phyloP scores from a whole-genome alignment of 371 early-diverging fungal genomes.

The Lichtheimia corymbifera region DNA sequence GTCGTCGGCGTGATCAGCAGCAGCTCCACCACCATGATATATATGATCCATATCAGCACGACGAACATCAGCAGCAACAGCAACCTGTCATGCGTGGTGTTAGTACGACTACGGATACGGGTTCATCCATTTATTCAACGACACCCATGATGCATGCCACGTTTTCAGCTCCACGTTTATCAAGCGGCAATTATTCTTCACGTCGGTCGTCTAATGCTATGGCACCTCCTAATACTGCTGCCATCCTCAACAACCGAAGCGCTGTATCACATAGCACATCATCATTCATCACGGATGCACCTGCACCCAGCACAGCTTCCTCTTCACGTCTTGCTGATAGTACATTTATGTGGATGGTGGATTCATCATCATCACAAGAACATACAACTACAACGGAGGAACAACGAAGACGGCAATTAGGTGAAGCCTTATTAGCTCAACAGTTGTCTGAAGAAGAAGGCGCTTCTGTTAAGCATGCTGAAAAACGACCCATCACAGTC shows the following conservation, averaged over 20 bases:
- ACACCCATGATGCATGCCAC: slow-evolving; percentile 14
- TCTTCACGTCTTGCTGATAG: slow-evolving; percentile 34
- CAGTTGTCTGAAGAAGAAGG: slow-evolving; percentile 21
- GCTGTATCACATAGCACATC: slow-evolving; percentile 51
- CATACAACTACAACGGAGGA: slow-evolving; percentile 21
- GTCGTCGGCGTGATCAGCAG: slow-evolving; percentile 9
- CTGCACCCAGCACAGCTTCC: slow-evolving; percentile 18
- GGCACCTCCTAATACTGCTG: too few relatives aligned
- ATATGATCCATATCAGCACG: too few relatives aligned
- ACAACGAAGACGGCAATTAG: slow-evolving; percentile 27
- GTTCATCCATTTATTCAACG: slow-evolving; percentile 19
- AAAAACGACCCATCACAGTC: slow-evolving; percentile 16
- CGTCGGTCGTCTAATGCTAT: slow-evolving; percentile 1
- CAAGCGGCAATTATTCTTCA: neutral
- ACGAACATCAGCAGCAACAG: too few relatives aligned
- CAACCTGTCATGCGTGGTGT: too few relatives aligned
- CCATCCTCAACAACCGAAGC: slow-evolving; percentile 56
- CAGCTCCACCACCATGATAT: neutral
- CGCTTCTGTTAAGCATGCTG: slow-evolving; percentile 19
- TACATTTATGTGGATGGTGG: slow-evolving; percentile 42
- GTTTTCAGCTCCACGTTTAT: too few relatives aligned
- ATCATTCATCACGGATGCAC: slow-evolving; percentile 35
- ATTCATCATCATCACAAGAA: slow-evolving; percentile 23
- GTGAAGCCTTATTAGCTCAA: slow-evolving; percentile 21
- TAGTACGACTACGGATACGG: slow-evolving; percentile 4